phyloP scores from a whole-genome alignment of 768 basidiomycete species.

The Podaxis sp. region DNA sequence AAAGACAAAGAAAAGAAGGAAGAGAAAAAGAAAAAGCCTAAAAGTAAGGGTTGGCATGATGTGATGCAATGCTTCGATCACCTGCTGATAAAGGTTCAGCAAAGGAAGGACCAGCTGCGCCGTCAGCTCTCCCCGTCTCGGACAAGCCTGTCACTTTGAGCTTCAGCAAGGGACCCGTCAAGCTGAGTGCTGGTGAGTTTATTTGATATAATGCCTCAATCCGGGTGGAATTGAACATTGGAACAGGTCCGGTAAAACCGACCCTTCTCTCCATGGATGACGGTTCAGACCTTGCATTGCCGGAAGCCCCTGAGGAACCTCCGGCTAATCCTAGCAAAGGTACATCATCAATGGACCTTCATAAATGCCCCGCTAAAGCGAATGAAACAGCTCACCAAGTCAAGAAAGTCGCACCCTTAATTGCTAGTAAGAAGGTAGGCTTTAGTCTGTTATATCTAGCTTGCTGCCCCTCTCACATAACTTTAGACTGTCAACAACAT shows the following conservation, averaged over 20 bases:
- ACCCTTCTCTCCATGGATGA: constrained; percentile 63
- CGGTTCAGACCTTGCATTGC: constrained; percentile 40
- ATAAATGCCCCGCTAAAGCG: neutral
- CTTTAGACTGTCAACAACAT: constrained; percentile 85
- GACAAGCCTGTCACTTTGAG: constrained; percentile 81
- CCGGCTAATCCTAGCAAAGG: constrained; percentile 50
- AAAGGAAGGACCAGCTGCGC: constrained; percentile 39
- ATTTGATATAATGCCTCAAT: neutral
- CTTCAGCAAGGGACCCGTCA: constrained; percentile 57
- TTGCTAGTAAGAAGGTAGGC: constrained; percentile 80
- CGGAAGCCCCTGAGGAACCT: constrained; percentile 33
- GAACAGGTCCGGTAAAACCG: constrained; percentile 16
- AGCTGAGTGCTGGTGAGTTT: constrained; percentile 29
- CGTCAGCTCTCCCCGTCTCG: constrained; percentile 70
- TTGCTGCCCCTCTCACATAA: constrained; percentile 12
- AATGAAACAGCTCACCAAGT: constrained; percentile 29
- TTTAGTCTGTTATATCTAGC: constrained; percentile 14
- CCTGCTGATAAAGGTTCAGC: constrained; percentile 27
- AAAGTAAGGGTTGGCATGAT: constrained; percentile 31
- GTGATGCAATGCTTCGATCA: neutral
- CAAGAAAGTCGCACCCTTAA: constrained; percentile 79
- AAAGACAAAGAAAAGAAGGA: constrained; percentile 40
- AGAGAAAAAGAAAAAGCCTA: constrained; percentile 66
- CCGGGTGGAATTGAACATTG: constrained; percentile 2
- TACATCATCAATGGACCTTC: constrained; percentile 28